Evolutionary conservation across 2,329 filamentous ascomycete genomes (phyloP).

Genomic region (Tolypocladium ophioglossoides): DNA sequence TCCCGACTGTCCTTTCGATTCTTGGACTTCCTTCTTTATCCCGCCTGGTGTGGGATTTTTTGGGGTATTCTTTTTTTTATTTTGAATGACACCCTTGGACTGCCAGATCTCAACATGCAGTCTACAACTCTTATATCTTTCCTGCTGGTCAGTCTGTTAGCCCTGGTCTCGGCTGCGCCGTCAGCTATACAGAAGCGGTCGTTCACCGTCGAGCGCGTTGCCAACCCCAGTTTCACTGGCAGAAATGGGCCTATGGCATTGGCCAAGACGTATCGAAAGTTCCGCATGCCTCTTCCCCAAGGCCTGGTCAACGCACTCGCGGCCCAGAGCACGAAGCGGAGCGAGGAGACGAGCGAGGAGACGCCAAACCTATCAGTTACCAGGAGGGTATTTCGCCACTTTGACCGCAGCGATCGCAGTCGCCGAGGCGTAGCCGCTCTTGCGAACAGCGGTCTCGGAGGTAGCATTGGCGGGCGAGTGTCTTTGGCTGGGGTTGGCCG

Average conservation of each 20-base stretch:
- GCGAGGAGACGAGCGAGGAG: no score
- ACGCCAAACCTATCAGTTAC: background rate
- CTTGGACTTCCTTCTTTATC: background rate
- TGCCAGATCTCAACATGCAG: slow-evolving; percentile 4
- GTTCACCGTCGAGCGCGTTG: slow-evolving; percentile 50
- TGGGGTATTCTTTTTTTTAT: background rate
- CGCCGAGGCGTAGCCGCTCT: background rate
- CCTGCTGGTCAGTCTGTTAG: slow-evolving; percentile 36
- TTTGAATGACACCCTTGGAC: background rate
- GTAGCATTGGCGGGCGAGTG: background rate
- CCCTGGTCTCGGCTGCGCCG: slow-evolving; percentile 36
- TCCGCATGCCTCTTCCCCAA: slow-evolving; percentile 40
- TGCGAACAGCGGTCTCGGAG: background rate
- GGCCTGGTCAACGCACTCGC: slow-evolving; percentile 27
- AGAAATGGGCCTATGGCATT: slow-evolving; percentile 51
- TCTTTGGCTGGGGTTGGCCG: background rate
- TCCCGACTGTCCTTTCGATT: background rate
- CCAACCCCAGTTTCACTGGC: slow-evolving; percentile 42
- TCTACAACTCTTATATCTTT: slow-evolving; percentile 7
- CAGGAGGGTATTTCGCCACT: background rate
- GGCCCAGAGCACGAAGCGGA: slow-evolving; percentile 8
- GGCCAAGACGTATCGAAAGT: slow-evolving; percentile 59
- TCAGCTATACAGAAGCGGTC: slow-evolving; percentile 37
- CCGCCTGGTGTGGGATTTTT: slow-evolving; percentile 1
- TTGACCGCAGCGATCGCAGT: background rate